Evolutionary conservation across 164 flowering plant species (phyloP).

Genomic region (Macadamia tetraphylla): DNA sequence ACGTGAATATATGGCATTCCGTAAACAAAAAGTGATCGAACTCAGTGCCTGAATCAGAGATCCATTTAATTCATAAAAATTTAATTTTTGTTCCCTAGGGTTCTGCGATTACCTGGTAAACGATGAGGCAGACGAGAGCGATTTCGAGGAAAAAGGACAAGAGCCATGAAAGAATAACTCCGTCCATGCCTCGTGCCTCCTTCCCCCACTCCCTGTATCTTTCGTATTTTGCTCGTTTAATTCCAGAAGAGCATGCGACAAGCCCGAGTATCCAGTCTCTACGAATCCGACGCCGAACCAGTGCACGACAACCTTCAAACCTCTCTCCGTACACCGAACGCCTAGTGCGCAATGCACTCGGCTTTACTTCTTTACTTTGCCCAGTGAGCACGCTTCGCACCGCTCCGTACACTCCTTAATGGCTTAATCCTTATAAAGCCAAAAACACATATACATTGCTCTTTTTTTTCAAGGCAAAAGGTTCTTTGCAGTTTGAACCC

Average conservation of each 20-base stretch:
- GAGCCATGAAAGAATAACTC: constrained; percentile 53
- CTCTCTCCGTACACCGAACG: too few species aligned
- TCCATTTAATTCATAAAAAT: not conserved
- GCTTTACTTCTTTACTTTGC: too few species aligned
- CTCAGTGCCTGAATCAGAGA: not conserved
- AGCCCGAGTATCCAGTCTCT: too few species aligned
- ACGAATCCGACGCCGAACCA: too few species aligned
- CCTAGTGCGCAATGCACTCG: too few species aligned
- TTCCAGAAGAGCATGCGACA: not conserved
- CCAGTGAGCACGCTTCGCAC: too few species aligned
- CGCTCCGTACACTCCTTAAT: too few species aligned
- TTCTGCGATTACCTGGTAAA: constrained; percentile 56
- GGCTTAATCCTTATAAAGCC: too few species aligned
- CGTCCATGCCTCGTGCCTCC: constrained; percentile 32
- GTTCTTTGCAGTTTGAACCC: too few species aligned
- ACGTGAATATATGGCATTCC: not conserved
- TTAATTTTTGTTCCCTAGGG: not conserved
- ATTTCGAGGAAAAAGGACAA: constrained; percentile 65
- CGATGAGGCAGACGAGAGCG: constrained; percentile 48
- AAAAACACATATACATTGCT: too few species aligned
- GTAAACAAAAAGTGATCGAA: not conserved
- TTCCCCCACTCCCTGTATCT: not conserved
- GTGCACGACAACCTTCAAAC: too few species aligned
- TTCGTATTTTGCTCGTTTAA: not conserved
- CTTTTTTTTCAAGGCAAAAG: too few species aligned